phyloP scores from a whole-genome alignment of 805 yeast species.

The Teunomyces barrocoloradensis region DNA sequence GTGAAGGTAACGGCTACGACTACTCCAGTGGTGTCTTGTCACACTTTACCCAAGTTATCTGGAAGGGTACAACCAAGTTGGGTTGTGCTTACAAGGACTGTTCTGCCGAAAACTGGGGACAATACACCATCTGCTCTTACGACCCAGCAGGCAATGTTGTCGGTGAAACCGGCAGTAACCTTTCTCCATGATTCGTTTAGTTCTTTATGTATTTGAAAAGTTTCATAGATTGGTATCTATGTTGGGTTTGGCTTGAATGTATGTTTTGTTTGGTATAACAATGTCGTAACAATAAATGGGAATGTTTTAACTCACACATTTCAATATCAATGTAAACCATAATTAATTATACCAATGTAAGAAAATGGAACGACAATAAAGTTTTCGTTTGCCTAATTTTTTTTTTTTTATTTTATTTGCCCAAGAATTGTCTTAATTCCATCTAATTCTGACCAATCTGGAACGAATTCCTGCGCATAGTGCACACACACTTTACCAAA shows the following conservation, averaged over 20 bases:
- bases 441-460: too few species aligned
- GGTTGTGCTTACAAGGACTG: constrained; percentile 77
- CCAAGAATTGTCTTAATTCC: too few species aligned
- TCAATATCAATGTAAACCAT: too few species aligned
- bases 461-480: background rate
- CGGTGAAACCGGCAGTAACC: constrained; percentile 31
- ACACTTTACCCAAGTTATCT: constrained; percentile 80
- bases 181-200: constrained; percentile 6
- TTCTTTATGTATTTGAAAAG: constrained; percentile 1
- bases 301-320: too few species aligned
- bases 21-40: constrained; percentile 34
- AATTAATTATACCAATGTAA: too few species aligned
- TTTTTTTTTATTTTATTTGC: too few species aligned
- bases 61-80: constrained; percentile 58
- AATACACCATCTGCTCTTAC: constrained; percentile 73
- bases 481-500: background rate
- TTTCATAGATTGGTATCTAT: background rate
- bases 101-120: constrained; percentile 40
- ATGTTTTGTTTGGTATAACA: background rate
- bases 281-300: background rate
- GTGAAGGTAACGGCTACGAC: constrained; percentile 28
- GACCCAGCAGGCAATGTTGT: constrained; percentile 69
- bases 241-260: background rate
- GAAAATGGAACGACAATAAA: too few species aligned
- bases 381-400: too few species aligned